phyloP scores from a whole-genome alignment of 2,329 filamentous ascomycete genomes.

The Cryphonectria parasitica region DNA sequence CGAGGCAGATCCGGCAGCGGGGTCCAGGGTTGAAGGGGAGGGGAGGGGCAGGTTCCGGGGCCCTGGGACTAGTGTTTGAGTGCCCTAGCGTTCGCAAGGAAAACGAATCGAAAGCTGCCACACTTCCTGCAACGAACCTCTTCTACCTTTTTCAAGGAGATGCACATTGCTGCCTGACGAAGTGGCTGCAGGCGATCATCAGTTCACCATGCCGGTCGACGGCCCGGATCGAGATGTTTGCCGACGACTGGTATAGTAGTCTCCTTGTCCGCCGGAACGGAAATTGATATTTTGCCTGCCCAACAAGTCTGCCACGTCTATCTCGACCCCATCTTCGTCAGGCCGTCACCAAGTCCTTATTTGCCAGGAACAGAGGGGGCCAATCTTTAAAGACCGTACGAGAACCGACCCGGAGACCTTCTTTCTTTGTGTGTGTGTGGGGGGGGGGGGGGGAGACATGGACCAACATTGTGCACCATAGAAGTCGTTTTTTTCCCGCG shows the following conservation, averaged over 20 bases:
- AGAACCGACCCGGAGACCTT: background rate
- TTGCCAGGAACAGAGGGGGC: background rate
- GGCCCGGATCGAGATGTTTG: background rate
- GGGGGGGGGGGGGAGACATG: too few relatives aligned
- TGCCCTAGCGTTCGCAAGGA: background rate
- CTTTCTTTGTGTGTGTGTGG: too few relatives aligned
- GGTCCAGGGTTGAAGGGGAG: conserved; percentile 3
- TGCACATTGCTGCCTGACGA: background rate
- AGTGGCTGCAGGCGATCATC: background rate
- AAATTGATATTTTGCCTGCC: background rate
- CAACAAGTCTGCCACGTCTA: conserved; percentile 5
- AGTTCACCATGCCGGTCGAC: background rate
- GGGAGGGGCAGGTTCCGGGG: background rate
- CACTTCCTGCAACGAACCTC: background rate
- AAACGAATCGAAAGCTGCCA: conserved; percentile 8
- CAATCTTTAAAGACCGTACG: background rate
- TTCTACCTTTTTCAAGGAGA: background rate
- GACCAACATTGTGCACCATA: background rate
- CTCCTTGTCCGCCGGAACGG: background rate
- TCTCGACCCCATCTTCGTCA: background rate
- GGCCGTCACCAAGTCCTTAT: background rate
- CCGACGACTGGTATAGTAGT: background rate
- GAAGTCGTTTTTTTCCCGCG: background rate
- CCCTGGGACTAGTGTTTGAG: conserved; percentile 2
- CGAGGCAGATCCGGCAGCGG: conserved; percentile 5